Base-by-base conservation (phyloP, 805 yeast genomes). In the Isabelozyma rhagii region DNA sequence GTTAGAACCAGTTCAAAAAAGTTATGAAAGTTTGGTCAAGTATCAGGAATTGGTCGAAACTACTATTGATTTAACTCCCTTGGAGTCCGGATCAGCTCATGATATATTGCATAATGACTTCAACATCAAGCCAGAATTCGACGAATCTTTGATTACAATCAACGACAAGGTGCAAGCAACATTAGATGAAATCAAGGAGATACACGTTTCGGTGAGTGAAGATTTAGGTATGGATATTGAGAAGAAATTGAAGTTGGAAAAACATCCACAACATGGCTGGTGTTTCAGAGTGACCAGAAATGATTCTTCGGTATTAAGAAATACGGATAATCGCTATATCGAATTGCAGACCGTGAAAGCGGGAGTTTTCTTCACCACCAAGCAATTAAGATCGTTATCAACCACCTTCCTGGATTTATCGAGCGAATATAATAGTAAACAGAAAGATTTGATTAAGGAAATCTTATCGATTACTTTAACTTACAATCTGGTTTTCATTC, bases 341-440 rank as follows among this genome's bases (percentile, higher is more conserved):
- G 97, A 94, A 65, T 73, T 93, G 42, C 88, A 91, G 46, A 93
- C 97, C 0, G 96, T 90, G 29, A 94, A 94, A 64, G 96, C 97
- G 1, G 99, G 99, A 50, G 93, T 93, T 4, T 90, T 78, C 65
- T 94, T 94, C 74, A 90, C 97, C 8, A 89, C 96, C 1, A 67
- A 73, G 41, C 77, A 78, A 53, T 72, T 94, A 56, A 75, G 80
- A 41, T 74, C 77, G n/a, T 71, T 84, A 36, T 83, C 91, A 11
- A 70, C 74, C 38, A 81, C 83, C 50, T 84, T 83, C 56, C 69
- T 71, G 11, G 81, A 81, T 43, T 71, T 86, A 21, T 83, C 84
- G 52, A 74, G 77, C 11, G 85, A 84, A 50, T 93, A 93, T 65
- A 83, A 86, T 52, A 72, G 71, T 48, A 85, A 89, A 52, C 98